Base-by-base conservation (phyloP, 495 filamentous ascomycete species). In the Lasiosphaeris hirsuta region DNA sequence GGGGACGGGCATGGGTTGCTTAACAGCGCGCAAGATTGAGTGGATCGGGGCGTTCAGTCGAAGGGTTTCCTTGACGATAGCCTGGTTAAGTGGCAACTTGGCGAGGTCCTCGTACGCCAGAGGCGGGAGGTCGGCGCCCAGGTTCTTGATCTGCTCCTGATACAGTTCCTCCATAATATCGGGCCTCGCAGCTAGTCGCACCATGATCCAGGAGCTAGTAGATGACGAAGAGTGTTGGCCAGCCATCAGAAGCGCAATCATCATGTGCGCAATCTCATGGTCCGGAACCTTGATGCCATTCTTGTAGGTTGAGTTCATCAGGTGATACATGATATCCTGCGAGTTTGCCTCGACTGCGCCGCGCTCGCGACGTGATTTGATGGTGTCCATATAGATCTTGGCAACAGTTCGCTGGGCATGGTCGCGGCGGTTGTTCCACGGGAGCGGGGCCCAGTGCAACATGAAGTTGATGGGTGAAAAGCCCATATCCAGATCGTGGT, bases 241-340 rank as follows among this genome's bases (percentile, higher is more conserved):
- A 34, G 88, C 90, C 90, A 95, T 92, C 8, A 95, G 77, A 19
- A 95, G 81, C 0, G 90, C 89, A 66, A 95, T 95, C 87, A 95
- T 91, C 83, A 95, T 92, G 67, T 93, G 90, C 7, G 90, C 90
- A 38, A 93, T 82, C 62, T 95, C 89, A 58, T 86, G 80, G 68
- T 95, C 90, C 10, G 90, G 86, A 7, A 93, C 76, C 6, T 72
- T 70, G 30, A 72, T 77, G 53, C 87, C 89, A 63, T 89, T 78
- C 72, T 90, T 90, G 81, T 95, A 95, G 2, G 72, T 75, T 56
- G 86, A 84, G 66, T 79, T 77, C 88, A 95, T 93, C 46, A 95
- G 75, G 65, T 93, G 90, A 77, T 80, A 86, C 73, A 94, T 89
- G 76, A 94, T 93, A 66, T 94, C 90, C 53, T 82, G 76, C 15